Evolutionary conservation across 2,329 filamentous ascomycete genomes (phyloP), one percentile per base, ranked within the genome.

Genomic region (Orbilia ellipsospora): DNA sequence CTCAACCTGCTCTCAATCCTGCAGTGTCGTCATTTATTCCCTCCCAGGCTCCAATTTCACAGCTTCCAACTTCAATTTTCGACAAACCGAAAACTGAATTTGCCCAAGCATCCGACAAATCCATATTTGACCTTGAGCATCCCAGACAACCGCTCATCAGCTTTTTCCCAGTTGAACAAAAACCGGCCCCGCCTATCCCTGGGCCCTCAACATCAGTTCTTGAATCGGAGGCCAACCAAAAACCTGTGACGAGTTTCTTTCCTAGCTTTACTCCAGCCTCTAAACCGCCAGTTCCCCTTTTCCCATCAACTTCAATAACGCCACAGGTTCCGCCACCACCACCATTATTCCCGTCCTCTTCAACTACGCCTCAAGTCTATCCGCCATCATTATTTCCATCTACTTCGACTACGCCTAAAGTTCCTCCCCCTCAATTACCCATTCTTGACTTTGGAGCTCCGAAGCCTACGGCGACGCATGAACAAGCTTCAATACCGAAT

Each of bases 171-270:
- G 4, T 36, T 4, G 55, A 52, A 42, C 4, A 45, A 15, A 52
- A 26, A 15, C n/a, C 42, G 12, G 18, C n/a, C 51, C 51, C 23
- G 2, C 18, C 70, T 7, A 28, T 42, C 6, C 50, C 57, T 18
- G 10, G 63, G 13, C 31, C 63, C 18, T 26, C 51, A 6, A 54
- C 20, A 20, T 68, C 63, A 3, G 31, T 68, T 16, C 68, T 74
- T 16, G 57, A 64, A 2, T 42, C 50, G 20, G 54, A 15, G 16
- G 28, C 28, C 15, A n/a, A 42, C 13, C 50, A 51, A 26, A 40
- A 62, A n/a, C 63, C 56, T 4, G 26, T 74, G 26, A 57, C 70
- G 3, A 74, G 52, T 16, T 68, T 74, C n/a, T 75, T 75, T 44
- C 52, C 64, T 3, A 59, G 59, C n/a, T 15, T 23, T 23, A 56